Base-by-base conservation (phyloP, 1,284 basidiomycete species). In the Wolfiporia cocos region DNA sequence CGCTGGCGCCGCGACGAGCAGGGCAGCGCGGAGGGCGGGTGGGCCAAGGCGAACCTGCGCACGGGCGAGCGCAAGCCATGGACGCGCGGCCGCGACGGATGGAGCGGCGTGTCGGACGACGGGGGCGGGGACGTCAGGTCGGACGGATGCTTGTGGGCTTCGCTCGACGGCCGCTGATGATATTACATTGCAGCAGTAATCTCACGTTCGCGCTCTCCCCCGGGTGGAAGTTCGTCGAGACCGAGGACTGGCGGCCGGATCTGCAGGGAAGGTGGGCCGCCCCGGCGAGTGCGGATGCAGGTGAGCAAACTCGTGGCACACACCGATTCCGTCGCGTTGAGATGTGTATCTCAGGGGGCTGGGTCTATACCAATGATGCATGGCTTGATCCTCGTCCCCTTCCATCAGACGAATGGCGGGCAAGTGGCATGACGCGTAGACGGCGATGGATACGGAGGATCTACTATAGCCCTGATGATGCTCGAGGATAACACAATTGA, bases 171-270 rank as follows among this genome's bases (percentile, higher is more conserved):
- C 46, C 34, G 26, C 36, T 45, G 44, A 58, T 38, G 42, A 30
- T 37, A 39, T 39, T 48, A 23, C 19, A 42, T 38, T 55, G 50
- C 51, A 86, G 81, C 65, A 87, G 83, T 61, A 85, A 84, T 66
- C 69, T 87, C 44, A 86, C 81, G 9, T 87, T 88, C 49, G 74
- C 78, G 4, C 74, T 89, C 20, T 72, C 74, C 2, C 67, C 74
- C 4, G 79, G 80, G 0, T 88, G 83, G 84, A 59, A 64, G 0
- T 88, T 86, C 49, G 75, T 88, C 5, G 71, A 78, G 48, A 81
- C 81, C 0, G 85, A 89, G 51, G 76, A 81, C 47, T 88, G 86
- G 86, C 67, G 80, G 43, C 69, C 76, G 14, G 85, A 88, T 59
- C 49, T 79, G 10, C 64, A 66, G 29, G 81, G 71, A 1, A 55